Evolutionary conservation across 805 yeast species (phyloP).

Genomic region (Teunomyces aglyptinius): DNA sequence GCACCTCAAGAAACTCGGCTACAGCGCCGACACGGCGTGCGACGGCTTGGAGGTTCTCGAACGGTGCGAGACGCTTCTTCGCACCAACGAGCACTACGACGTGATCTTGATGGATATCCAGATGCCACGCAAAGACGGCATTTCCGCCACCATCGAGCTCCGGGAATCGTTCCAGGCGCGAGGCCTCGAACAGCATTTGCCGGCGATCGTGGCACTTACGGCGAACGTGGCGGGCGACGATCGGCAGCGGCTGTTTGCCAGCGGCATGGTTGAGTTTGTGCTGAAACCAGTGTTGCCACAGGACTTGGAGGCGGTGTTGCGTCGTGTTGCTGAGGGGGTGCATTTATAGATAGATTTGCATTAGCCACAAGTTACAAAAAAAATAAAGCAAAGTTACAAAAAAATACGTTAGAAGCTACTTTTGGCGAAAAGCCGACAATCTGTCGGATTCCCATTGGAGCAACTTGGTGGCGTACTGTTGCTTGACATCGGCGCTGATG

Average conservation of each 20-base stretch:
- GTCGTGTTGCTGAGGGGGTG: conserved; percentile 6
- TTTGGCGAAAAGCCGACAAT: too few species aligned
- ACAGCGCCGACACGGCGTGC: conserved; percentile 50
- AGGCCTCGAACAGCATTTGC: conserved; percentile 19
- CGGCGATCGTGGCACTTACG: conserved; percentile 47
- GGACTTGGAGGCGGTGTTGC: conserved; percentile 38
- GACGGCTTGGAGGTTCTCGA: conserved; percentile 48
- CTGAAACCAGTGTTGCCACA: conserved; percentile 54
- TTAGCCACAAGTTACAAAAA: too few species aligned
- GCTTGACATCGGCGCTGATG: conserved; percentile 17
- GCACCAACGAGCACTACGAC: conserved; percentile 39
- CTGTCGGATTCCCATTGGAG: conserved; percentile 33
- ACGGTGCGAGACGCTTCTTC: conserved; percentile 25
- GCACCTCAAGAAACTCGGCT: conserved; percentile 49
- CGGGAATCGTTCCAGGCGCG: conserved; percentile 24
- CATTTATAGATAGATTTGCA: background rate
- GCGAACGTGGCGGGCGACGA: conserved; percentile 58
- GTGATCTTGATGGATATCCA: conserved; percentile 57
- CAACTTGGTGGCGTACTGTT: conserved; percentile 18
- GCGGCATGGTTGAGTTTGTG: conserved; percentile 53
- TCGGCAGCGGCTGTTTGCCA: conserved; percentile 41
- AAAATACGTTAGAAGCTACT: too few species aligned
- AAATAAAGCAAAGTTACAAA: too few species aligned
- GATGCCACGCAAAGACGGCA: conserved; percentile 57
- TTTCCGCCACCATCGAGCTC: conserved; percentile 46